Conservation (phyloP, 805 yeast species). For the Starmerella floricola region DNA sequence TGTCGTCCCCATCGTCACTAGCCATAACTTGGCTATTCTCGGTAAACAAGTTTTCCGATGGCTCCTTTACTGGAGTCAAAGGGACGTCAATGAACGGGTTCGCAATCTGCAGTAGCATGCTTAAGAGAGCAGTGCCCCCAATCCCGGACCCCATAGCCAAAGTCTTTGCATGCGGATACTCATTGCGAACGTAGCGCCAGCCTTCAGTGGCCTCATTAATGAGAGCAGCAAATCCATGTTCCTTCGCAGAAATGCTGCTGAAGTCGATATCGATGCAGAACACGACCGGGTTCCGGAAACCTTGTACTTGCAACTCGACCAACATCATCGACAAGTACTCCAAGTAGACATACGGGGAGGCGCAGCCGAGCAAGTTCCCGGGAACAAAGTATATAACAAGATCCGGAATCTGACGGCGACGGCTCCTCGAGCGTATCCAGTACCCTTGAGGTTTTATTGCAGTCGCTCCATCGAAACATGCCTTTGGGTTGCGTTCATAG, state of each 20-base stretch:
- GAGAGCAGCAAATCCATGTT: slow-evolving; percentile 25
- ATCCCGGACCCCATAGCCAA: slow-evolving; percentile 38
- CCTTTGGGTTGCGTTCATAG: slow-evolving; percentile 4
- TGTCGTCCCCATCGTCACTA: too few species aligned
- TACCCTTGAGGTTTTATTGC: slow-evolving; percentile 25
- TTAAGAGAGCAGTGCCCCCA: slow-evolving; percentile 37
- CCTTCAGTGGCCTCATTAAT: slow-evolving; percentile 22
- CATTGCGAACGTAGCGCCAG: slow-evolving; percentile 28
- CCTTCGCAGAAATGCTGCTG: slow-evolving; percentile 15
- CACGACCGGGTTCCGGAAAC: slow-evolving; percentile 39
- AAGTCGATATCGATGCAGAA: slow-evolving; percentile 33
- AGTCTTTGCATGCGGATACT: slow-evolving; percentile 25
- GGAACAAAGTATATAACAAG: slow-evolving; percentile 36
- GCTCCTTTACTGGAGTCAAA: not conserved
- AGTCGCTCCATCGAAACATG: slow-evolving; percentile 1
- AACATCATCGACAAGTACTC: slow-evolving; percentile 37
- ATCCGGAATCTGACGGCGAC: slow-evolving; percentile 29
- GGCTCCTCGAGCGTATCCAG: slow-evolving; percentile 29
- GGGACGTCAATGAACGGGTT: slow-evolving; percentile 25
- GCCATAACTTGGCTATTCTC: too few species aligned
- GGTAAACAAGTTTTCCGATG: not conserved
- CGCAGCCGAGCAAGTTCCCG: slow-evolving; percentile 28
- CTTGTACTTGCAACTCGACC: slow-evolving; percentile 36
- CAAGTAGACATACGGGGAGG: slow-evolving; percentile 34
- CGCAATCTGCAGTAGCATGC: slow-evolving; percentile 32